Evolutionary conservation across 768 basidiomycete genomes (phyloP).

Genomic region (Leccinum aurantiacum): DNA sequence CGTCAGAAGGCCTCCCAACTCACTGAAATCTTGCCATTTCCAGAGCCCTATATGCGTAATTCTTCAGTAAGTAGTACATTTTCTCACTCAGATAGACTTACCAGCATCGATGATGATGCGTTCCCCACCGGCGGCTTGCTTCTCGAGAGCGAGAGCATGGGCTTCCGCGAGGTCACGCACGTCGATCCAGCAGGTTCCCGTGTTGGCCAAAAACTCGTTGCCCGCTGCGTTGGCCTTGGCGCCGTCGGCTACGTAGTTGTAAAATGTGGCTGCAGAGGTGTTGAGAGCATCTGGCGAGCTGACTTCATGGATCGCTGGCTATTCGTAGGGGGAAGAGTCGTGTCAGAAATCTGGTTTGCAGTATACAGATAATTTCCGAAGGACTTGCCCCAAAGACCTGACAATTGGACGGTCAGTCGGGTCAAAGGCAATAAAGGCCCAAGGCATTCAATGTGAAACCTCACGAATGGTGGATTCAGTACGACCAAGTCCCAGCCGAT

Average conservation of each 20-base stretch:
- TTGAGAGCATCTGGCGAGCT: constrained; percentile 37
- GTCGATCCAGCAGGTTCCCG: constrained; percentile 43
- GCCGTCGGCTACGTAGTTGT: constrained; percentile 32
- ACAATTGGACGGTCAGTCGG: not conserved
- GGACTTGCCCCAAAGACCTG: constrained; percentile 32
- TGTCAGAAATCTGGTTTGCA: not conserved
- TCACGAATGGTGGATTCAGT: constrained; percentile 41
- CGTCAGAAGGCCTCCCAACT: not conserved
- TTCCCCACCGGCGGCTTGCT: constrained; percentile 52
- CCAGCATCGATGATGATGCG: constrained; percentile 52
- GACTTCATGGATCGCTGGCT: constrained; percentile 48
- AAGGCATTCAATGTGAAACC: not conserved
- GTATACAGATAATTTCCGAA: not conserved
- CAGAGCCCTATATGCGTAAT: constrained; percentile 17
- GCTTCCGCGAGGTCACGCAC: constrained; percentile 57
- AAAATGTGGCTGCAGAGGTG: constrained; percentile 38
- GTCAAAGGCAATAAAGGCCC: not conserved
- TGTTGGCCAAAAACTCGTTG: constrained; percentile 25
- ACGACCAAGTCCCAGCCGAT: constrained; percentile 41
- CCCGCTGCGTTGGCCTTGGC: constrained; percentile 21
- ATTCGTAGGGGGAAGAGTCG: not conserved
- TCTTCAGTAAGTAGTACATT: not conserved
- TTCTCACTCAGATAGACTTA: constrained; percentile 1
- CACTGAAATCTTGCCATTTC: constrained; percentile 35
- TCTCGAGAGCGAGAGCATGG: constrained; percentile 52